phyloP scores from a whole-genome alignment of 2,329 filamentous ascomycete species.

The Ramichloridium luteum region DNA sequence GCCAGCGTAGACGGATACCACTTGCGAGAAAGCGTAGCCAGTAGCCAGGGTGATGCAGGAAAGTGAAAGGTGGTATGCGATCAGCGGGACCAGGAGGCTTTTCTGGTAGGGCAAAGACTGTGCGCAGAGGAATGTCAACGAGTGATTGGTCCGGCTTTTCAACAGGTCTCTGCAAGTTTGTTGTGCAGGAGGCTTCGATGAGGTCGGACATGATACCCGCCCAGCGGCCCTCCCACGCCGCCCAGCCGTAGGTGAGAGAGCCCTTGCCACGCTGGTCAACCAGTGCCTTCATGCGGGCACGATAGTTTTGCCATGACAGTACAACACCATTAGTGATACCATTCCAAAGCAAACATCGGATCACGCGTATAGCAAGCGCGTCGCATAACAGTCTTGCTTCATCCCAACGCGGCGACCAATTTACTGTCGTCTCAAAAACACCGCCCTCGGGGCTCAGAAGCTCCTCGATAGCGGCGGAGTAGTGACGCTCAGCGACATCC shows the following conservation, averaged over 20 bases:
- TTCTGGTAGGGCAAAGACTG: conserved; percentile 38
- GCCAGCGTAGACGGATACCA: conserved; percentile 38
- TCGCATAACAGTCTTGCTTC: conserved; percentile 85
- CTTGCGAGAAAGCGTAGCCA: conserved; percentile 45
- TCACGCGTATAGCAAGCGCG: conserved; percentile 62
- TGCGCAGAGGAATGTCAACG: conserved; percentile 4
- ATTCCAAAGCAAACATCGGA: conserved; percentile 73
- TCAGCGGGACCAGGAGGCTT: conserved; percentile 39
- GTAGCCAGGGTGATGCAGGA: conserved; percentile 51
- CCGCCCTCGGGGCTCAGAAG: conserved; percentile 60
- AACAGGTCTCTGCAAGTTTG: conserved; percentile 26
- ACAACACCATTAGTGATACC: conserved; percentile 68
- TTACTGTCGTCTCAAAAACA: conserved; percentile 76
- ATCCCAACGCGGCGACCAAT: conserved; percentile 82
- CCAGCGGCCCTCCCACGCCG: conserved; percentile 80
- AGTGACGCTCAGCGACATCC: conserved; percentile 74
- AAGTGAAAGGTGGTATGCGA: conserved; percentile 43
- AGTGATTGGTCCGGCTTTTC: conserved; percentile 6
- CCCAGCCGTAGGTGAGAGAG: conserved; percentile 81
- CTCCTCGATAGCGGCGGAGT: conserved; percentile 74
- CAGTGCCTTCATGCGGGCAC: conserved; percentile 59
- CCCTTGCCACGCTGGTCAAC: conserved; percentile 75
- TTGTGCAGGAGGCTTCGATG: conserved; percentile 41
- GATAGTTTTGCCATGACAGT: conserved; percentile 68
- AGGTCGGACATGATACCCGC: conserved; percentile 49